Evolutionary conservation across 2,329 filamentous ascomycete species (phyloP).

Genomic region (Colletotrichum gigasporum): DNA sequence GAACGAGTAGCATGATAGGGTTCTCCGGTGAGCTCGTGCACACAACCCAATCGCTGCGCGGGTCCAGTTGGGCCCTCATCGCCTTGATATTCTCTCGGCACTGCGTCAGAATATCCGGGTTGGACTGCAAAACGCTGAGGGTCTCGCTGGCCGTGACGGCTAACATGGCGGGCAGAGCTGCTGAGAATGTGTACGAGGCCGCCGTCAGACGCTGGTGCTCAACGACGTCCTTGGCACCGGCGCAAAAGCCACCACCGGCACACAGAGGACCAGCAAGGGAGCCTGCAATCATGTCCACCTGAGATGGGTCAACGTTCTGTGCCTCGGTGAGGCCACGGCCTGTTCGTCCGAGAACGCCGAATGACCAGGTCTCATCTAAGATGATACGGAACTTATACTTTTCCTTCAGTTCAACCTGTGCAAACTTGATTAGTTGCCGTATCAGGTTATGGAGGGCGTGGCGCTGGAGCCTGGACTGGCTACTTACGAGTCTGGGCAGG

Average conservation of each 20-base stretch:
- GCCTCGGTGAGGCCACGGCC: conserved; percentile 94
- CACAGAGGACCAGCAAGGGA: conserved; percentile 90
- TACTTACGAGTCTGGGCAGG: conserved; percentile 81
- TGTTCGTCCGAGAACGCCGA: conserved; percentile 90
- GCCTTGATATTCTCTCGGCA: conserved; percentile 87
- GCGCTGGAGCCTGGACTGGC: neutral
- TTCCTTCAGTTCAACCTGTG: conserved; percentile 81
- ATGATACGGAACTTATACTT: conserved; percentile 98
- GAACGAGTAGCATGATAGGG: conserved; percentile 82
- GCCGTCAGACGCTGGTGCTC: conserved; percentile 96
- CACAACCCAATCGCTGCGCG: conserved; percentile 90
- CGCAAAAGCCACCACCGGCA: conserved; percentile 95
- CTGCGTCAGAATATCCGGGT: conserved; percentile 80
- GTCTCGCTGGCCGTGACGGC: conserved; percentile 97
- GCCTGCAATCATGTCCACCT: conserved; percentile 97
- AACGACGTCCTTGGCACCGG: conserved; percentile 88
- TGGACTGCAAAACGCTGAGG: conserved; percentile 84
- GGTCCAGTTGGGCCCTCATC: conserved; percentile 89
- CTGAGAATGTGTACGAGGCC: conserved; percentile 93
- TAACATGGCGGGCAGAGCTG: conserved; percentile 90
- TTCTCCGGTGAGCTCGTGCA: conserved; percentile 87
- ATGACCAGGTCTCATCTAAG: conserved; percentile 97
- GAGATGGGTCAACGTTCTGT: conserved; percentile 91
- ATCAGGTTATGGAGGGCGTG: neutral
- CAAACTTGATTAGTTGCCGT: conserved; percentile 14